phyloP scores from a whole-genome alignment of 2,329 filamentous ascomycete genomes.

The Akanthomyces uredinophilus region DNA sequence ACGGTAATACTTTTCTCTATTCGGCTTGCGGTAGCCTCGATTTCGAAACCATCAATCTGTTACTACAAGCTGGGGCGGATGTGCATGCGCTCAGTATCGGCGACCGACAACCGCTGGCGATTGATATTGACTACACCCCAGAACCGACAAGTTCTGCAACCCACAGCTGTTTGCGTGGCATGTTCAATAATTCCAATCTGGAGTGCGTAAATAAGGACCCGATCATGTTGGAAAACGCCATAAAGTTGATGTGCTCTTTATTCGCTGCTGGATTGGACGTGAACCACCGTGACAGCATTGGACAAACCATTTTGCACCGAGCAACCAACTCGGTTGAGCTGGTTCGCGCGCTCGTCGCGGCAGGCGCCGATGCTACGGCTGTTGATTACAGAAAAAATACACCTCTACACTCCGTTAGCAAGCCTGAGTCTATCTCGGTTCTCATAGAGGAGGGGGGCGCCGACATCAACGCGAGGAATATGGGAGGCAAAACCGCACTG shows the following conservation, averaged over 20 bases:
- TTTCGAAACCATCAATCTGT: not conserved
- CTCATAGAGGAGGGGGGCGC: not conserved
- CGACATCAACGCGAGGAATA: not conserved
- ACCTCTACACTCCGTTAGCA: not conserved
- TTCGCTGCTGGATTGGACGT: not conserved
- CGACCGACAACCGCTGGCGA: not conserved
- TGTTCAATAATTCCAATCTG: not conserved
- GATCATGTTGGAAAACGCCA: not conserved
- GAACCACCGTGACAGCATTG: not conserved
- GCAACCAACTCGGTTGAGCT: not conserved
- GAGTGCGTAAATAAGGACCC: not conserved
- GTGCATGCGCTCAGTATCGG: constrained; percentile 17
- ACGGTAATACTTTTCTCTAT: not conserved
- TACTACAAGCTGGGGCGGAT: constrained; percentile 20
- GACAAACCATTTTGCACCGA: not conserved
- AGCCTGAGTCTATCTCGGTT: not conserved
- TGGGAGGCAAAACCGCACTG: not conserved
- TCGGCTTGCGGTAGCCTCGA: not conserved
- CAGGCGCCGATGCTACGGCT: not conserved
- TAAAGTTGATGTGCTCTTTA: not conserved
- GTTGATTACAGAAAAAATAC: not conserved
- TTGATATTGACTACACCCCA: constrained; percentile 1
- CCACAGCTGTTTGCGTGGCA: not conserved
- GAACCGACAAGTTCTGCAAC: not conserved
- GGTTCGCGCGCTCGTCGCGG: not conserved